A percentile compares a stretch with the other conserved stretches of the same genome.
These are phyloP conservation scores for Mucor lusitanicus DNA, from an alignment of 371 early-diverging fungal species.

Conservation along the genomic window DNA sequence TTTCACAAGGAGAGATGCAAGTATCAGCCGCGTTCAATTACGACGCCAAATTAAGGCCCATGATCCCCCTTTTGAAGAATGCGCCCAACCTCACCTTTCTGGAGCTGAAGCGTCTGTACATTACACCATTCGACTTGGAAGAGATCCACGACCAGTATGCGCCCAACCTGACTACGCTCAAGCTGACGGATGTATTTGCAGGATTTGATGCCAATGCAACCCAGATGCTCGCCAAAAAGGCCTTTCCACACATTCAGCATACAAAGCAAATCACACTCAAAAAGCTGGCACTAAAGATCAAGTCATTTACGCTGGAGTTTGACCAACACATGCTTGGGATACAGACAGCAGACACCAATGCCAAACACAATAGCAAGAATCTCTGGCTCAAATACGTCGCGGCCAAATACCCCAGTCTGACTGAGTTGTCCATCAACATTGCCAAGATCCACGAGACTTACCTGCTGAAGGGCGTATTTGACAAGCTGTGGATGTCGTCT, in stretches of 20 bases:
- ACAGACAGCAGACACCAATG: no score
- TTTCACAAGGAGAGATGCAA: neutral
- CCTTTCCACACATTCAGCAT: no score
- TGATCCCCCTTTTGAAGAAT: neutral
- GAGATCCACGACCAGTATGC: neutral
- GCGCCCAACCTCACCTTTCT: neutral
- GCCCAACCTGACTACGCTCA: neutral
- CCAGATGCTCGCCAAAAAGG: no score
- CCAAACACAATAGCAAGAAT: no score
- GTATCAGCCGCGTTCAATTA: neutral
- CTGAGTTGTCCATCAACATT: neutral
- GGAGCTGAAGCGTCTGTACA: neutral
- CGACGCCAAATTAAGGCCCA: neutral
- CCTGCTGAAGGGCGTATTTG: neutral
- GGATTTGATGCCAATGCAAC: neutral
- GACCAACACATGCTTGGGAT: no score
- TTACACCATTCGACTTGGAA: neutral
- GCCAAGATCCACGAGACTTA: neutral
- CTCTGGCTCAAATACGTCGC: no score
- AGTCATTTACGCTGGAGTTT: no score
- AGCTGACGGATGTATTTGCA: neutral
- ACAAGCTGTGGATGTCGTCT: neutral
- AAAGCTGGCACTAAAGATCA: no score
- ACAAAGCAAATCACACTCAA: no score
- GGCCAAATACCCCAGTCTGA: no score